Evolutionary conservation across 2,329 filamentous ascomycete species (phyloP).

Genomic region (Periconia sp.): DNA sequence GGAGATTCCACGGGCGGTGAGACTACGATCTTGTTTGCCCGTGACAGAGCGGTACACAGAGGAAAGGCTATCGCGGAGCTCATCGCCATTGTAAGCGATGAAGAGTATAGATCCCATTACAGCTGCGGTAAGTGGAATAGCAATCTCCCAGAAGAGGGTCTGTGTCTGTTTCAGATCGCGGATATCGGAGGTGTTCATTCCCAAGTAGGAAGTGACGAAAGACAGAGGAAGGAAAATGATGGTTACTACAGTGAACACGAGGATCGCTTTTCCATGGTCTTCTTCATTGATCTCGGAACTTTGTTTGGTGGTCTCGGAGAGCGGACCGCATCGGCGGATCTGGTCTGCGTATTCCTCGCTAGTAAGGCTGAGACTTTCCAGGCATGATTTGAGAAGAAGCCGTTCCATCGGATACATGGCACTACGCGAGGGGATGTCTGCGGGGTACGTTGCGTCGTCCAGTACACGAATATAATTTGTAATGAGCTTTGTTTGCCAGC

Average conservation of each 20-base stretch:
- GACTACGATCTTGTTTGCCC: constrained; percentile 23
- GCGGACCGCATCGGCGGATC: constrained; percentile 30
- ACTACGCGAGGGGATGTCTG: constrained; percentile 22
- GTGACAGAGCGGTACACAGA: constrained; percentile 19
- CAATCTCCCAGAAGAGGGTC: constrained; percentile 47
- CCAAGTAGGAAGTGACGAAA: constrained; percentile 52
- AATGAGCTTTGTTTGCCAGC: constrained; percentile 34
- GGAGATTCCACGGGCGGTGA: constrained; percentile 24
- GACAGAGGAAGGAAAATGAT: constrained; percentile 53
- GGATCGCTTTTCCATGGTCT: constrained; percentile 51
- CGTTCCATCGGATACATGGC: constrained; percentile 30
- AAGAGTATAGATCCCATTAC: constrained; percentile 32
- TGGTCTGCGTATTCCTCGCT: constrained; percentile 32
- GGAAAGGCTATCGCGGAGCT: constrained; percentile 21
- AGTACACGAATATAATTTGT: constrained; percentile 32
- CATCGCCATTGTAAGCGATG: constrained; percentile 38
- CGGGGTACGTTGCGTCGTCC: constrained; percentile 30
- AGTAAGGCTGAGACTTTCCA: constrained; percentile 24
- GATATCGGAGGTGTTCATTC: constrained; percentile 50
- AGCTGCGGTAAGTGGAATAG: constrained; percentile 33
- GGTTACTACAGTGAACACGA: constrained; percentile 53
- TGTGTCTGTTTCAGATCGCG: constrained; percentile 48
- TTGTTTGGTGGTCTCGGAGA: constrained; percentile 41
- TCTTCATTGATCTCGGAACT: constrained; percentile 43
- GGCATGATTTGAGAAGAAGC: constrained; percentile 27